Base-by-base conservation (phyloP, 164 flowering plant genomes). In the Magnolia officinalis region DNA sequence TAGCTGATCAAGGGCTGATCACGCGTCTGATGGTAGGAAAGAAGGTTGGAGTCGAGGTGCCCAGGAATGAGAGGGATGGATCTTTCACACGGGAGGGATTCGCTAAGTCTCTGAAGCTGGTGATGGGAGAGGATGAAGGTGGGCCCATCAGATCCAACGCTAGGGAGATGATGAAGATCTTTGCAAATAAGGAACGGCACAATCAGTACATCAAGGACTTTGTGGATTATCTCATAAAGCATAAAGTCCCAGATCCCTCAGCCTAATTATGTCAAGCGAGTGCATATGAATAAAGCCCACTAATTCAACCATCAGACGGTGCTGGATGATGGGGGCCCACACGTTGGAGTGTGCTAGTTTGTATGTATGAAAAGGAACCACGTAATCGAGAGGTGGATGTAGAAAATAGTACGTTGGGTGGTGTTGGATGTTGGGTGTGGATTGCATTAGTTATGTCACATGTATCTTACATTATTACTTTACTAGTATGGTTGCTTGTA, bases 11-110 rank as follows among this genome's bases (percentile, higher is more conserved):
- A 52, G 78, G 81, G 0, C 64, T 87, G 61, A 77, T 81, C 74
- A 81, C 88, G 0, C 83, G 82, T 72, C 45, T 84, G 21, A 13
- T 87, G 69, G 87, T 77, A 8, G 85, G 83, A 61, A 85, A 87
- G 64, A 85, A 84, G 2, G 18, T 80, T 65, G 91, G 76, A 3
- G 23, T 83, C 0, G 88, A 87, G 67, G 85, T 88, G 8, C 79
- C 78, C 52, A 83, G 89, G 51, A 78, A 72, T 0, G 84, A 77
- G 72, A 66, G n/a, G 13, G 88, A 88, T 67, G 89, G 89, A 14
- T 80, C 80, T 0, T 87, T 83, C 76, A 80, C 63, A 0, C 71
- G 78, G 21, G 75, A 79, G 1, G 79, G 21, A 1, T 64, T 88
- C 8, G 88, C 87, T 5, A 70, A 80, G 65, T 51, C 86, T 2